A percentile compares a stretch with the other conserved stretches of the same genome.
Evolutionary conservation across 805 yeast genomes (phyloP).

Genomic region (Starmerella kuoi): DNA sequence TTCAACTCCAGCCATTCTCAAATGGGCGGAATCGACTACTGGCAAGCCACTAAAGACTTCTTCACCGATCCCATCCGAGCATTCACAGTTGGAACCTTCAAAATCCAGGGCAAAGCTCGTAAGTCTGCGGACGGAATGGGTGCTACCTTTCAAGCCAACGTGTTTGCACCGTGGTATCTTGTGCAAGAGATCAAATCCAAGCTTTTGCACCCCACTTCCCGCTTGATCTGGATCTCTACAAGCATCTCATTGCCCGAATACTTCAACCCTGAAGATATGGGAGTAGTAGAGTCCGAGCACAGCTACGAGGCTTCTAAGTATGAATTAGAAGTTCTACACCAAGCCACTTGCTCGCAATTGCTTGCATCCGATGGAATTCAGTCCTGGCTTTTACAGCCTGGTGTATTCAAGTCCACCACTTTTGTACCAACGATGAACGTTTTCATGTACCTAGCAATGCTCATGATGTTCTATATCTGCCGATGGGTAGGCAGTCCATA

Average conservation of each 20-base stretch:
- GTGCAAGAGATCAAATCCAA: slow-evolving; percentile 44
- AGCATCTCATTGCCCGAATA: slow-evolving; percentile 66
- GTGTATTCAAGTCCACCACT: slow-evolving; percentile 76
- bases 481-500: slow-evolving; percentile 73
- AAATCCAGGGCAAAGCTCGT: slow-evolving; percentile 68
- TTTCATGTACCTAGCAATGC: slow-evolving; percentile 77
- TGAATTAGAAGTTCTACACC: slow-evolving; percentile 69
- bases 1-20: slow-evolving; percentile 87
- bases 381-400: slow-evolving; percentile 83
- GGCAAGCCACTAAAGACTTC: slow-evolving; percentile 59
- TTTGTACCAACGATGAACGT: slow-evolving; percentile 64
- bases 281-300: slow-evolving; percentile 47
- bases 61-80: slow-evolving; percentile 58
- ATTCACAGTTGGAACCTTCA: slow-evolving; percentile 79
- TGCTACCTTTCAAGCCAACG: slow-evolving; percentile 83
- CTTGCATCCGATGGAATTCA: slow-evolving; percentile 40
- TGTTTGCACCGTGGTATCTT: slow-evolving; percentile 88
- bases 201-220: slow-evolving; percentile 40
- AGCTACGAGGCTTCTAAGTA: slow-evolving; percentile 91
- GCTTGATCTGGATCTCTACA: slow-evolving; percentile 75
- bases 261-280: slow-evolving; percentile 63
- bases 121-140: slow-evolving; percentile 71
- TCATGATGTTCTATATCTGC: slow-evolving; percentile 68
- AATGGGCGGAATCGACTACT: slow-evolving; percentile 78
- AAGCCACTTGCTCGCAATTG: slow-evolving; percentile 49